phyloP scores from a whole-genome alignment of 768 basidiomycete species.

The Rhizopogon salebrosus region DNA sequence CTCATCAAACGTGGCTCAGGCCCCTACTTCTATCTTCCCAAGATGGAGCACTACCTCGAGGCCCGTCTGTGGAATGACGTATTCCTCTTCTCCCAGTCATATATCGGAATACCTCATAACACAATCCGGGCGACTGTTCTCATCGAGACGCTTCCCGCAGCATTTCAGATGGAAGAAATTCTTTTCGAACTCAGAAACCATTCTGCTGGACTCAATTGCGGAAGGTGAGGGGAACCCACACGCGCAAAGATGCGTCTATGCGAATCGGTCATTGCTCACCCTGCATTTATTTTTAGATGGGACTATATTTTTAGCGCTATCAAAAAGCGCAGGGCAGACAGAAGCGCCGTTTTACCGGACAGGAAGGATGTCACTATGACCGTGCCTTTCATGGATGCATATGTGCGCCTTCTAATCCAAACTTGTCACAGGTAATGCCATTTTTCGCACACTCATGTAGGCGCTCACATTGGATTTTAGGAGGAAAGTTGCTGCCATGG shows the following conservation, averaged over 20 bases:
- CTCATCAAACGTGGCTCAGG: constrained; percentile 83
- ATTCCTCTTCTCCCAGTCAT: constrained; percentile 90
- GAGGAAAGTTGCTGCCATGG: constrained; percentile 98
- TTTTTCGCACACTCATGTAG: not conserved
- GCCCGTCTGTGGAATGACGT: constrained; percentile 98
- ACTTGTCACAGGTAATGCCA: constrained; percentile 83
- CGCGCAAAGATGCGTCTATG: not conserved
- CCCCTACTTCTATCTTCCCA: constrained; percentile 97
- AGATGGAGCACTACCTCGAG: constrained; percentile 98
- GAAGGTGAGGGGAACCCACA: constrained; percentile 49
- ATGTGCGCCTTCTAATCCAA: constrained; percentile 93
- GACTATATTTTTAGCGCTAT: constrained; percentile 98
- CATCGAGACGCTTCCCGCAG: constrained; percentile 97
- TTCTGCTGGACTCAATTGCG: constrained; percentile 94
- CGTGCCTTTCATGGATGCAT: constrained; percentile 95
- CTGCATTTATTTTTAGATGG: constrained; percentile 50
- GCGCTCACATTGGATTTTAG: constrained; percentile 31
- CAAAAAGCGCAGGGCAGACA: constrained; percentile 92
- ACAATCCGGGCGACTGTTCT: constrained; percentile 91
- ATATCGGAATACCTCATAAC: constrained; percentile 80
- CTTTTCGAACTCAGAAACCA: constrained; percentile 95
- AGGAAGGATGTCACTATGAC: constrained; percentile 98
- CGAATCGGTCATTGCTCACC: not conserved
- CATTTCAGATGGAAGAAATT: constrained; percentile 99
- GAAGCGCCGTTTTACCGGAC: constrained; percentile 86